A percentile compares a stretch with the other conserved stretches of the same genome.
Conservation (phyloP, 306 rosid species). For the Hippophae tibetana region DNA sequence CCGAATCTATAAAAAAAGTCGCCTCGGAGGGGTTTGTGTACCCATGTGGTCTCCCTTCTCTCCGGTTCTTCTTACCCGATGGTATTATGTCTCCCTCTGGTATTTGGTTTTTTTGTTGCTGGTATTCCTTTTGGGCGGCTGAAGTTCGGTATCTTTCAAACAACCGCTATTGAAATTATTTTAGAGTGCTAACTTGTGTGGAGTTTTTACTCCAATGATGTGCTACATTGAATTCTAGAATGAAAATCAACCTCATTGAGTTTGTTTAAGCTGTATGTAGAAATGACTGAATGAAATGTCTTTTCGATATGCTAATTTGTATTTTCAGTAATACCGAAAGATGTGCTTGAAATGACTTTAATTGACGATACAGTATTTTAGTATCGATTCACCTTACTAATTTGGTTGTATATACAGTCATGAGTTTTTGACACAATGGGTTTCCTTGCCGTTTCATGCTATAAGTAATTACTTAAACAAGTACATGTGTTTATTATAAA, state of each 20-base stretch:
- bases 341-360: neutral
- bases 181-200: neutral
- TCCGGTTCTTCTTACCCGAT: slow-evolving; percentile 68
- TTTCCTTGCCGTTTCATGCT: no score
- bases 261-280: neutral
- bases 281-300: neutral
- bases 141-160: no score
- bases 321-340: neutral
- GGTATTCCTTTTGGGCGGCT: neutral
- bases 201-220: neutral
- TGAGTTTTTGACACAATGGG: no score
- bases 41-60: slow-evolving; percentile 74
- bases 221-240: neutral
- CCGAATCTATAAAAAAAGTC: slow-evolving; percentile 30
- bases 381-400: no score
- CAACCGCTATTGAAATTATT: neutral
- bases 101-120: neutral
- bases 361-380: no score
- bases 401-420: no score
- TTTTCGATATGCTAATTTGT: neutral
- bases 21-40: slow-evolving; percentile 31
- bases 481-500: no score
- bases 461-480: no score
- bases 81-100: slow-evolving; percentile 32
- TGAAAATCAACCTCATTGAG: neutral